A percentile compares a stretch with the other conserved stretches of the same genome.
These are phyloP conservation scores for Rhododendron kiyosumense DNA, from an alignment of 148 eudicot species.

Conservation along the genomic window DNA sequence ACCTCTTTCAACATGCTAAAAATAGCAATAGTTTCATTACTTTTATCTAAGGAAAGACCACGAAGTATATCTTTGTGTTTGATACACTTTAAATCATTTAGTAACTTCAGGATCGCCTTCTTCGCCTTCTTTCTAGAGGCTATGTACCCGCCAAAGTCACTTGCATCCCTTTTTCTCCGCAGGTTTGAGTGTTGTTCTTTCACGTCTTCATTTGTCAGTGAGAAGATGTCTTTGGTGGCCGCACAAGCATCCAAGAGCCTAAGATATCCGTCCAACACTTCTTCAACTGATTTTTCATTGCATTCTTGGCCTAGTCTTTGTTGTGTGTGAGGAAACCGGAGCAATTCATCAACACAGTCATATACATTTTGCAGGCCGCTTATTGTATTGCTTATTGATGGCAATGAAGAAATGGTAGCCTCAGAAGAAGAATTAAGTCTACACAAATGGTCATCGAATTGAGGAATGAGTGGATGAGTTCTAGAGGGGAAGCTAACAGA, in stretches of 20 bases:
- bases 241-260: constrained; percentile 27
- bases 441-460: constrained; percentile 24
- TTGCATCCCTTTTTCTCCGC: constrained; percentile 11
- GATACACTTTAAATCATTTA: constrained; percentile 3
- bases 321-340: constrained; percentile 10
- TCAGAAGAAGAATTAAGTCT: constrained; percentile 28
- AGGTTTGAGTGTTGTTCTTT: constrained; percentile 17
- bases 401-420: constrained; percentile 30
- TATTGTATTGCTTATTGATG: constrained; percentile 28
- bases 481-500: constrained; percentile 29
- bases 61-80: background rate
- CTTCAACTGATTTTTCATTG: constrained; percentile 20
- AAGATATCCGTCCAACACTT: constrained; percentile 16
- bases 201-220: constrained; percentile 14
- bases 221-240: constrained; percentile 14
- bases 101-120: constrained; percentile 9
- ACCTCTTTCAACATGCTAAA: constrained; percentile 13
- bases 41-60: background rate
- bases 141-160: constrained; percentile 11
- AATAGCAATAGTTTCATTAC: background rate
- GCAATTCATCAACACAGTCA: constrained; percentile 16
- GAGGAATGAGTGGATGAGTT: constrained; percentile 20
- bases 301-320: constrained; percentile 13
- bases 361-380: constrained; percentile 15
- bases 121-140: constrained; percentile 14